Base-by-base conservation (phyloP, 2,329 filamentous ascomycete genomes). In the Elsinoe fawcettii region DNA sequence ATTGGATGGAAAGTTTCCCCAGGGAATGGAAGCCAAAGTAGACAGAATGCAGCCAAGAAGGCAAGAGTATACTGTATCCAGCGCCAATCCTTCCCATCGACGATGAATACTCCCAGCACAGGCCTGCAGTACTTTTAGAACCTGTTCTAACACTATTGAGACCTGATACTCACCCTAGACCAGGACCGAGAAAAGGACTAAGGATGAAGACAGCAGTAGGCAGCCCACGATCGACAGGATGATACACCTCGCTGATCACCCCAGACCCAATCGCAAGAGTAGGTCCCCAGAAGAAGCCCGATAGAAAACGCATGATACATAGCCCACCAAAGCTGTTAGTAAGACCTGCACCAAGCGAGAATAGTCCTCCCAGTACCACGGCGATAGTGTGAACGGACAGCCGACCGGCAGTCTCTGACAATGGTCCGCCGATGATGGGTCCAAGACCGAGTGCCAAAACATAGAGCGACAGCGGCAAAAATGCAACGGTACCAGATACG, bases 351-450 rank as follows among this genome's bases (percentile, higher is more conserved):
- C 73, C 74, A 0, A 75, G 60, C 0, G 69, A 70, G 60, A 77
- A 74, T 3, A 78, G 80, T 2, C 82, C 81, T 6, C 83, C 86
- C 51, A 82, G 77, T 4, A 79, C 82, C 58, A 88, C 77, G 47
- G 81, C 83, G 69, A 87, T 84, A 62, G 88, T 69, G 59, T 84
- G 84, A 67, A 90, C 88, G 20, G 86, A 68, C 30, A 81, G 76
- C 25, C 88, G 80, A 37, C 88, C 88, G 63, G 77, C 81, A 37
- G 87, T 74, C 71, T 92, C 88, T 1, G 83, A 87, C 4, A 90
- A 72, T 0, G 87, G 87, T 1, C 86, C 87, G 75, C 85, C 88
- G 20, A 90, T 75, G 0, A 82, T 80, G 1, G 87, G 87, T 0
- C 86, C 87, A 57, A 86, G 81, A 1, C 84, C 87, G 47, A 89